Conservation (phyloP, 129 eudicot species). For the Pulicaria dysenterica region DNA sequence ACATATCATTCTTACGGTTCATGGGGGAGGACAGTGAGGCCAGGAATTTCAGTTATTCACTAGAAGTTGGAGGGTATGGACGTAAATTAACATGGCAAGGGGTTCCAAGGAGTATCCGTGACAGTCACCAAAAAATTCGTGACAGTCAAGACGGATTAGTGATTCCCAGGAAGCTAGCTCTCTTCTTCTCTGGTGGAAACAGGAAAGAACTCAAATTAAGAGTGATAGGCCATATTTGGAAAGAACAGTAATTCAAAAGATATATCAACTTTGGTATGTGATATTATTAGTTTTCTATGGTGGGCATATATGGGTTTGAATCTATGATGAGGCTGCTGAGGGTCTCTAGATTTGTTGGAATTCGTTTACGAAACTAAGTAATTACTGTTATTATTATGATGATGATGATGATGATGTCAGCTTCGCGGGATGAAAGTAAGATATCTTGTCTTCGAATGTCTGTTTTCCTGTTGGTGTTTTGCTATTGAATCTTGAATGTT, state of each 20-base stretch:
- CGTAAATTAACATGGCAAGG: slow-evolving; percentile 55
- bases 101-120: slow-evolving; percentile 48
- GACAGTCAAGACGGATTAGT: slow-evolving; percentile 47
- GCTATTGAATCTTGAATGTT: not conserved
- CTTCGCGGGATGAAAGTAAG: slow-evolving; percentile 23
- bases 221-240: slow-evolving; percentile 52
- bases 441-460: not conserved
- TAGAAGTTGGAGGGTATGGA: slow-evolving; percentile 50
- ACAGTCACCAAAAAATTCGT: slow-evolving; percentile 42
- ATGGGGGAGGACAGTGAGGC: slow-evolving; percentile 49
- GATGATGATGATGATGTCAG: not conserved
- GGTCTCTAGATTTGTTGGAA: slow-evolving; percentile 27
- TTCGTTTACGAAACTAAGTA: not conserved
- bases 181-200: slow-evolving; percentile 51
- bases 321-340: slow-evolving; percentile 21
- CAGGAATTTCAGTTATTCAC: slow-evolving; percentile 40
- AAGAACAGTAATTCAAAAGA: slow-evolving; percentile 35
- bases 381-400: not conserved
- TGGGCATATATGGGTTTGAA: slow-evolving; percentile 26
- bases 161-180: slow-evolving; percentile 46
- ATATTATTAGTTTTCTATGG: slow-evolving; percentile 3
- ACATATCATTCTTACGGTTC: slow-evolving; percentile 44
- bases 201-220: slow-evolving; percentile 49
- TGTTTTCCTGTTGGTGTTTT: not conserved
- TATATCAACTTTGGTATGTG: slow-evolving; percentile 1